Conservation (phyloP, 1,284 basidiomycete species). For the Rhodotorula sp. region DNA sequence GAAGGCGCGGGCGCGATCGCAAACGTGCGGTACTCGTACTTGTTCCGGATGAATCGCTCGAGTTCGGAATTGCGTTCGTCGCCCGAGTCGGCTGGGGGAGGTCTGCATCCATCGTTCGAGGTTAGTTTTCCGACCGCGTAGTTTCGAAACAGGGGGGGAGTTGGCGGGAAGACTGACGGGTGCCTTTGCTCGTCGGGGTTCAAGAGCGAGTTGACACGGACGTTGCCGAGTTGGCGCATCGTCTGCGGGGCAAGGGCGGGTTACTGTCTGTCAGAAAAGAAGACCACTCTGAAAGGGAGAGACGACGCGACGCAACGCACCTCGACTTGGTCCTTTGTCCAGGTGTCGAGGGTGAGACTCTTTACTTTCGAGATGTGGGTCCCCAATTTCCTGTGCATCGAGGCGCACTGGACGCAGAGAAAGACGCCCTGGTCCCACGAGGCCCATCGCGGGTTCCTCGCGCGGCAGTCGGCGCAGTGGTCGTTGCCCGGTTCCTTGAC, state of each 20-base stretch:
- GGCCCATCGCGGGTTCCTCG: conserved; percentile 48
- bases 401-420: conserved; percentile 45
- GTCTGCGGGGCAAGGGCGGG: conserved; percentile 15
- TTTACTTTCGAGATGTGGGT: conserved; percentile 50
- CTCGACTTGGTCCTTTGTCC: conserved; percentile 50
- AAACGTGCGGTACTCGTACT: conserved; percentile 47
- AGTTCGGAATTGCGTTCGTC: conserved; percentile 49
- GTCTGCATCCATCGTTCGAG: too few species aligned
- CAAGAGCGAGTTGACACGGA: conserved; percentile 45
- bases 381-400: conserved; percentile 50
- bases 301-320: conserved; percentile 3
- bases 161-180: too few species aligned
- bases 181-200: conserved; percentile 48
- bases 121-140: too few species aligned
- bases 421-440: conserved; percentile 47
- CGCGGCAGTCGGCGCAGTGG: conserved; percentile 48
- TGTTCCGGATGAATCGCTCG: conserved; percentile 49
- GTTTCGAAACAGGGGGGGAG: too few species aligned
- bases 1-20: neutral
- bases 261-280: too few species aligned
- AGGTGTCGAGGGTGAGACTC: conserved; percentile 50
- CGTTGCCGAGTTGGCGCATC: conserved; percentile 49
- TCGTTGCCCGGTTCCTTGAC: conserved; percentile 48
- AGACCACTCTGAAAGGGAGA: neutral
- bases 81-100: conserved; percentile 49